Evolutionary conservation across 176 grass and related monocot species (phyloP).

Genomic region (Cymbopogon citratus): DNA sequence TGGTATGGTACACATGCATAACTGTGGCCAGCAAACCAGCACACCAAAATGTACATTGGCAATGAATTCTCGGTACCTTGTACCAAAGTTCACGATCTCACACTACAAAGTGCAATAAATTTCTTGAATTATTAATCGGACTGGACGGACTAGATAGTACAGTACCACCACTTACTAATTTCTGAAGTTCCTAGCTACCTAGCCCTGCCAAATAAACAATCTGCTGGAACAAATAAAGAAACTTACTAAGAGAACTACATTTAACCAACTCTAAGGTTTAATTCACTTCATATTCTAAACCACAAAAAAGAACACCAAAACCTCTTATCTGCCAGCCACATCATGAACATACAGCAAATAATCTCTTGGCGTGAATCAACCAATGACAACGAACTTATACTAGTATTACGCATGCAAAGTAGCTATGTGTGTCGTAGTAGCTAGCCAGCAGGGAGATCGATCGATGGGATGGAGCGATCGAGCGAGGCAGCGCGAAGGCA

Average conservation of each 20-base stretch:
- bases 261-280: background rate
- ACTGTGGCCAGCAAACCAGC: background rate
- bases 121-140: conserved; percentile 22
- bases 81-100: background rate
- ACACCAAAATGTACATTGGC: background rate
- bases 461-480: too few relatives aligned
- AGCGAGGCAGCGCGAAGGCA: too few relatives aligned
- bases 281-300: background rate
- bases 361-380: background rate
- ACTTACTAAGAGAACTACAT: background rate
- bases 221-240: background rate
- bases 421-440: background rate
- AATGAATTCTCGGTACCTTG: background rate
- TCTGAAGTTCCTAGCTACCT: background rate
- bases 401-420: background rate
- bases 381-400: background rate
- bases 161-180: background rate
- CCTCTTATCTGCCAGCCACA: background rate
- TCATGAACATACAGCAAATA: background rate
- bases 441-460: too few relatives aligned
- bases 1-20: background rate
- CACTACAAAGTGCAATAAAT: background rate
- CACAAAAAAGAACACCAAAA: background rate
- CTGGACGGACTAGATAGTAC: background rate
- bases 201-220: background rate